A percentile compares a stretch with the other conserved stretches of the same genome.
Conservation (phyloP, 1,139 yeast genomes). For the Lodderomyces oxycetoniae region DNA sequence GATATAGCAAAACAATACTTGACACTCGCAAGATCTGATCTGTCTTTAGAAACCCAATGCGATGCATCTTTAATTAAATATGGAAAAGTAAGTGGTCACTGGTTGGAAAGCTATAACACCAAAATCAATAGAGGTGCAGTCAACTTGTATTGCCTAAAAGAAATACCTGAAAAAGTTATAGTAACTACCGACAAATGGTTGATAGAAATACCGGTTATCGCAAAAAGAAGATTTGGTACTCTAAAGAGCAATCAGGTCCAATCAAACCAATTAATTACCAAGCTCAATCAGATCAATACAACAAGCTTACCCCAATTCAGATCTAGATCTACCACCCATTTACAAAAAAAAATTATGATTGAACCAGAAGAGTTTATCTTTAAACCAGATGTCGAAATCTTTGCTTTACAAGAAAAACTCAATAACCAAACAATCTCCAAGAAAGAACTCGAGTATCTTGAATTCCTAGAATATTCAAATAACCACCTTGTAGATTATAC, state of each 20-base stretch:
- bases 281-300: conserved; percentile 12
- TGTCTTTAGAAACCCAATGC: conserved; percentile 24
- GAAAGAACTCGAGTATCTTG: conserved; percentile 23
- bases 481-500: conserved; percentile 25
- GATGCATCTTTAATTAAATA: conserved; percentile 19
- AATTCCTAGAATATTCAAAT: conserved; percentile 29
- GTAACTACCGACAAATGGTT: conserved; percentile 25
- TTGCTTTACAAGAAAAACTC: conserved; percentile 21
- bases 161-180: conserved; percentile 26
- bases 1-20: conserved; percentile 23
- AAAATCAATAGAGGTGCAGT: conserved; percentile 35
- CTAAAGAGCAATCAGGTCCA: conserved; percentile 4
- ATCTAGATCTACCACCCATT: conserved; percentile 12
- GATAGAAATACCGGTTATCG: conserved; percentile 29
- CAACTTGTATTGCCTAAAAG: conserved; percentile 31
- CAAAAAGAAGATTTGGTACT: conserved; percentile 24
- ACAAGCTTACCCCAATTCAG: conserved; percentile 6
- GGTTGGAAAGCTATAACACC: conserved; percentile 31
- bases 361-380: conserved; percentile 29
- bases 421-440: conserved; percentile 15
- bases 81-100: conserved; percentile 33
- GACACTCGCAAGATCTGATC: conserved; percentile 15
- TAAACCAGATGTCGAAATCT: conserved; percentile 29
- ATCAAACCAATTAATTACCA: conserved; percentile 12
- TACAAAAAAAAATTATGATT: conserved; percentile 16